These are phyloP conservation scores for Coccomyxa sp. DNA, from an alignment of 139 green algal genomes.

Conservation along the genomic window DNA sequence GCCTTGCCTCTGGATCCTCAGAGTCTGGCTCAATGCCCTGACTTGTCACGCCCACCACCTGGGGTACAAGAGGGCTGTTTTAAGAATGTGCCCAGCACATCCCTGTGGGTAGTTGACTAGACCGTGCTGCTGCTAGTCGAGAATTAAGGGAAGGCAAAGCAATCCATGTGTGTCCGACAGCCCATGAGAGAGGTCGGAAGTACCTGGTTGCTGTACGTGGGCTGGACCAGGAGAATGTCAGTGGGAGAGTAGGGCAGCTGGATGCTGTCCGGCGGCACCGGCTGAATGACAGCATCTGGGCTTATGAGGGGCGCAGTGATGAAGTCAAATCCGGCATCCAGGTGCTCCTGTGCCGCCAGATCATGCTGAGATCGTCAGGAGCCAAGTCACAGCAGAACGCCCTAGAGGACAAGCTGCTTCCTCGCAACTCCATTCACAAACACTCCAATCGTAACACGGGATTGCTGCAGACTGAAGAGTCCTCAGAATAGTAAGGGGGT, in stretches of 20 bases:
- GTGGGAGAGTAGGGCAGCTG: constrained; percentile 49
- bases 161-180: no score
- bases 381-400: no score
- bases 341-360: constrained; percentile 36
- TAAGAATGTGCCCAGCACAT: not conserved
- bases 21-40: constrained; percentile 78
- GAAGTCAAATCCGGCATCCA: constrained; percentile 89
- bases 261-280: constrained; percentile 15
- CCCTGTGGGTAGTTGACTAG: no score
- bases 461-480: no score
- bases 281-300: constrained; percentile 31
- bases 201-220: constrained; percentile 62
- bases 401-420: not conserved
- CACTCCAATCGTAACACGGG: not conserved
- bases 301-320: constrained; percentile 71
- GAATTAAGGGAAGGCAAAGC: not conserved
- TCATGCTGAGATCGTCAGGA: not conserved
- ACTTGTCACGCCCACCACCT: constrained; percentile 75
- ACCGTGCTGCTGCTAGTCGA: no score
- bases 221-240: constrained; percentile 67
- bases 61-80: constrained; percentile 1
- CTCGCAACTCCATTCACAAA: not conserved
- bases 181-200: no score
- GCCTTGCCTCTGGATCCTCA: constrained; percentile 15
- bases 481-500: not conserved